phyloP scores from a whole-genome alignment of 2,329 filamentous ascomycete genomes.

The Sporothrix sp. region DNA sequence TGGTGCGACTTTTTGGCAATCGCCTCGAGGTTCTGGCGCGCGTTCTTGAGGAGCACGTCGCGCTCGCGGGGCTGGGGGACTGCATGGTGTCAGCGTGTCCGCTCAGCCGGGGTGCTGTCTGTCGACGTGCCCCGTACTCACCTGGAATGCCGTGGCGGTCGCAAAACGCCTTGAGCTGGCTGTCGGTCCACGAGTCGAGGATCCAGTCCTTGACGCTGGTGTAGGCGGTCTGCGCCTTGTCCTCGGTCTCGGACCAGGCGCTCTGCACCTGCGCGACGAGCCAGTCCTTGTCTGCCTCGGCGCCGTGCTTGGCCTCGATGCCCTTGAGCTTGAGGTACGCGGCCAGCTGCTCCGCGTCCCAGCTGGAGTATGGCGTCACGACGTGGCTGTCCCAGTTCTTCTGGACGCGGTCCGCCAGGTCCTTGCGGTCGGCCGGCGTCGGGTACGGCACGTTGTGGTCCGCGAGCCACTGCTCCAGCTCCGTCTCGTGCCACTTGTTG shows the following conservation, averaged over 20 bases:
- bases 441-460: constrained; percentile 89
- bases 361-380: constrained; percentile 63
- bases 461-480: constrained; percentile 92
- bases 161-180: constrained; percentile 84
- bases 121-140: too few relatives aligned
- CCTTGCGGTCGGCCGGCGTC: constrained; percentile 81
- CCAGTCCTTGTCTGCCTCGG: constrained; percentile 58
- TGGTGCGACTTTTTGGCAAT: constrained; percentile 66
- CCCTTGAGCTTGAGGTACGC: constrained; percentile 63
- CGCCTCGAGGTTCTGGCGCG: constrained; percentile 71
- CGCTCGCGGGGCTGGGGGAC: constrained; percentile 80
- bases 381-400: constrained; percentile 79
- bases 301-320: constrained; percentile 55
- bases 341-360: constrained; percentile 60
- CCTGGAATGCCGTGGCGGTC: constrained; percentile 76
- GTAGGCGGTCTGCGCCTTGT: constrained; percentile 64
- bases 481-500: constrained; percentile 98
- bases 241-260: constrained; percentile 70
- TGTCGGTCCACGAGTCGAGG: constrained; percentile 90
- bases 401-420: constrained; percentile 84
- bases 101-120: background rate
- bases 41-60: constrained; percentile 68
- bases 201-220: constrained; percentile 77
- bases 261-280: constrained; percentile 60
- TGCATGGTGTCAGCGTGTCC: too few relatives aligned